Evolutionary conservation across 768 basidiomycete genomes (phyloP), one percentile per base, ranked within the genome.

Genomic region (Grammothele lineata): DNA sequence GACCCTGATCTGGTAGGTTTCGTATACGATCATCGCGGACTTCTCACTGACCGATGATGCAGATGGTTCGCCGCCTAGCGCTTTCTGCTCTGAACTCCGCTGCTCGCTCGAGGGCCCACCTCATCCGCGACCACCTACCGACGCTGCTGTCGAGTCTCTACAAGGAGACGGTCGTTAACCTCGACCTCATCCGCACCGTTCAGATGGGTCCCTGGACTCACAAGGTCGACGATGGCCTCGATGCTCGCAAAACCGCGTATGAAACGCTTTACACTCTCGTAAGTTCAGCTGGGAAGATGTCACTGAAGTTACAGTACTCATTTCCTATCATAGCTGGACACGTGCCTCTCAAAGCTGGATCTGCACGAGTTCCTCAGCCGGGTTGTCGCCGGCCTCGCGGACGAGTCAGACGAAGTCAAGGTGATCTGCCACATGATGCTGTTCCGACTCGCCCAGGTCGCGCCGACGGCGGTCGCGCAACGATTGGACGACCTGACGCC

Each of bases 131-230:
- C 14, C 90, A 95, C 55, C 73, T 98, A 21, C 63, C 73, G 8
- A 61, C 75, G 0, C 74, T 99, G 4, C 71, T 96, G 38, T 92
- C 93, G 1, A 78, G 76, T 46, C 71, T 99, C 22, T 97, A 96
- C 67, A 74, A 79, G 30, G 92, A 97, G 69, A 96, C 94, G 0
- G 61, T 75, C 30, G 69, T 93, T 62, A 92, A 90, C 53, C 74
- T 78, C 2, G 76, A 83, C 2, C 80, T 93, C 48, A 84, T 95
- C 60, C 82, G 88, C 24, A 90, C 87, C 1, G 92, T 96, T 11
- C 90, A 92, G 61, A 96, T 96, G 93, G 92, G 93, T 18, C 92
- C 93, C 2, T 96, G 92, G 92, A 89, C 86, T 22, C 92, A 95
- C 68, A 92, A 89, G 63, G 91, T 96, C 43, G 96, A 99, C 58